Percentiles rank a stretch among this genome's conserved stretches.
These are phyloP conservation scores for Spathaspora sp. DNA, from an alignment of 1,139 yeast species.

Conservation along the genomic window DNA sequence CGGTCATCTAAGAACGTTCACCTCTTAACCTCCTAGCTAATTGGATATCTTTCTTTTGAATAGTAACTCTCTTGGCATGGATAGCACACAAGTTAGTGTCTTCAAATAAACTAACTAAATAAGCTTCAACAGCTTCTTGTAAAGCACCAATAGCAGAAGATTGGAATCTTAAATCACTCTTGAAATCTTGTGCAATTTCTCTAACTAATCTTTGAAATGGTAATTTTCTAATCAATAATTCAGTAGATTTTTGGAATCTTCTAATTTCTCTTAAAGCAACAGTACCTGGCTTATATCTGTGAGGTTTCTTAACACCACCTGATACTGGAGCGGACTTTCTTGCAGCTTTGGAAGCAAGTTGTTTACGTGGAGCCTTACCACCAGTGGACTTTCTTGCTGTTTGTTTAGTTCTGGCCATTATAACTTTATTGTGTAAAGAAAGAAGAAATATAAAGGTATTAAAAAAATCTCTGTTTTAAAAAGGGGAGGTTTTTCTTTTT, in stretches of 20 bases:
- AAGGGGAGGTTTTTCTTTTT: constrained; percentile 6
- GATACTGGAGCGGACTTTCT: constrained; percentile 54
- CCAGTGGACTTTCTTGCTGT: constrained; percentile 56
- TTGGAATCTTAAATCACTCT: constrained; percentile 52
- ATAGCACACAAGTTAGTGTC: constrained; percentile 56
- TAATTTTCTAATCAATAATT: constrained; percentile 51
- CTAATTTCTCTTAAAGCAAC: constrained; percentile 56
- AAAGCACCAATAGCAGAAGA: constrained; percentile 53
- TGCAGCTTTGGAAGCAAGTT: constrained; percentile 54
- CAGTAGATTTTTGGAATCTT: constrained; percentile 54
- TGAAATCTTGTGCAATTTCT: constrained; percentile 51
- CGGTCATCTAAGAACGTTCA: constrained; percentile 40
- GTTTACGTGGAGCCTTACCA: constrained; percentile 57
- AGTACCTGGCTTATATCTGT: constrained; percentile 58
- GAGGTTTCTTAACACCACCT: constrained; percentile 55
- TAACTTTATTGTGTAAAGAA: constrained; percentile 8
- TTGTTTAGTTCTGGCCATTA: constrained; percentile 54
- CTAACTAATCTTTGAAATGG: constrained; percentile 52
- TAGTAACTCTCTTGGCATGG: constrained; percentile 55
- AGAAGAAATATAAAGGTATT: constrained; percentile 4
- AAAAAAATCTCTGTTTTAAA: background rate
- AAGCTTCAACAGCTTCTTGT: constrained; percentile 55
- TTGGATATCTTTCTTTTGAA: constrained; percentile 54
- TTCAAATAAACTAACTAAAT: constrained; percentile 51
- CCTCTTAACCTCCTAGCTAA: constrained; percentile 57